Base-by-base conservation (phyloP, 2,329 filamentous ascomycete species). In the Alternaria sp. region DNA sequence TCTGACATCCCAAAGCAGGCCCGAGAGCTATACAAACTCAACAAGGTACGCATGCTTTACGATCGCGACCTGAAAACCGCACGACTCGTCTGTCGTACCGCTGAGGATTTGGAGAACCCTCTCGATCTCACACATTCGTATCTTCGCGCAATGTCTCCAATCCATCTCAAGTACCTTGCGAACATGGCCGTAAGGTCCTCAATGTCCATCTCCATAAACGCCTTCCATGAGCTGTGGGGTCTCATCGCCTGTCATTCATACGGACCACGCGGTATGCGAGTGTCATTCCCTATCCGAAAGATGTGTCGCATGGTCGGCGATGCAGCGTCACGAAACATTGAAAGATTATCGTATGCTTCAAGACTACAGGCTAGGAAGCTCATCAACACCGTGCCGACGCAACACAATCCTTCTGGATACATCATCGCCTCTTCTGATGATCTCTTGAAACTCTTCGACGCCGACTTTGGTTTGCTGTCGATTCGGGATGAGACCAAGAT, bases 131-230 rank as follows among this genome's bases (percentile, higher is more conserved):
- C 90, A 1, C 90, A 95, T 69, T 85, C 90, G 0, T 95, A 96
- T 71, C 84, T 96, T 2, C 87, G 93, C 53, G 92, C 93, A 62
- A 96, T 96, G 86, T 96, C 92, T 1, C 92, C 93, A 0, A 93
- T 96, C 40, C 92, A 95, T 71, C 77, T 96, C 54, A 96, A 96
- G 71, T 97, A 96, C 68, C 82, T 97, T 3, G 84, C 81, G 5
- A 93, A 97, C 72, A 97, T 97, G 93, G 89, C 88, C 7, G 92
- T 96, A 0, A 87, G 92, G n/a, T 92, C 92, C 0, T 96, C 92
- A 63, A 97, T 97, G 92, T 96, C 92, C 0, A 93, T 97, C 60
- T 96, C 92, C 1, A 91, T 97, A 71, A 95, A 92, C 63, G 91
- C 91, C 0, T 95, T 96, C 68, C 84, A 86, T 66, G 90, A 96